A percentile compares a stretch with the other conserved stretches of the same genome.
phyloP scores from a whole-genome alignment of 2,329 filamentous ascomycete genomes.

The Penicillium sclerotigenum region DNA sequence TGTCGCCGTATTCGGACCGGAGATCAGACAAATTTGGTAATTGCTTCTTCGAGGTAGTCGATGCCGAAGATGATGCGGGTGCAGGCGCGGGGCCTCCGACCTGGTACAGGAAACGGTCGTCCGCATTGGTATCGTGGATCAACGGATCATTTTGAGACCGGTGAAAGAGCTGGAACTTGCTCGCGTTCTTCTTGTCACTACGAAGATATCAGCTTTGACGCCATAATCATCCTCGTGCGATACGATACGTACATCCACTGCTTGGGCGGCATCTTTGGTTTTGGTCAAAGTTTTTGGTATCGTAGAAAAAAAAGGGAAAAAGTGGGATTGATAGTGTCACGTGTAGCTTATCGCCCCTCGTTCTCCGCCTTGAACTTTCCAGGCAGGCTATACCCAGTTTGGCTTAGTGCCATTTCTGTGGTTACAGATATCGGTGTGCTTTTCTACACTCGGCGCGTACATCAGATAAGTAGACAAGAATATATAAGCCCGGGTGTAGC shows the following conservation, averaged over 20 bases:
- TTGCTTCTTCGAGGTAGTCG: slow-evolving; percentile 44
- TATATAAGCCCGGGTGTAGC: too few species aligned
- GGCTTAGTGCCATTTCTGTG: too few species aligned
- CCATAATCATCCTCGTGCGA: neutral
- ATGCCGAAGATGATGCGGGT: slow-evolving; percentile 23
- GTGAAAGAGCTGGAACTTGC: slow-evolving; percentile 91
- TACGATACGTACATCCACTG: slow-evolving; percentile 65
- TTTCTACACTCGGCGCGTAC: too few species aligned
- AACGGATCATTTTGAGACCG: slow-evolving; percentile 95
- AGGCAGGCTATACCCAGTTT: too few species aligned
- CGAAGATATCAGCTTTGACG: slow-evolving; percentile 25
- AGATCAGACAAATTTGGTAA: slow-evolving; percentile 68
- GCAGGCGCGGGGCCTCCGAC: slow-evolving; percentile 43
- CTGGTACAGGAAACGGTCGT: slow-evolving; percentile 85
- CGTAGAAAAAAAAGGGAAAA: slow-evolving; percentile 26
- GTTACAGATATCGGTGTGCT: too few species aligned
- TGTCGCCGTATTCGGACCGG: slow-evolving; percentile 66
- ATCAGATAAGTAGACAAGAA: too few species aligned
- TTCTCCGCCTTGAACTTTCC: too few species aligned
- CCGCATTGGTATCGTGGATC: slow-evolving; percentile 86
- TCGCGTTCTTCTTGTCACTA: slow-evolving; percentile 85
- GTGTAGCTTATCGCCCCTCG: slow-evolving; percentile 31
- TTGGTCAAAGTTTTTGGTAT: slow-evolving; percentile 9
- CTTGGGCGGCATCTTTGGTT: slow-evolving; percentile 65
- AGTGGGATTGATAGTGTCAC: slow-evolving; percentile 32